Percentiles rank a stretch among this genome's conserved stretches.
These are phyloP conservation scores for Cucumis cinereus DNA, from an alignment of 306 rosid species.

Conservation along the genomic window DNA sequence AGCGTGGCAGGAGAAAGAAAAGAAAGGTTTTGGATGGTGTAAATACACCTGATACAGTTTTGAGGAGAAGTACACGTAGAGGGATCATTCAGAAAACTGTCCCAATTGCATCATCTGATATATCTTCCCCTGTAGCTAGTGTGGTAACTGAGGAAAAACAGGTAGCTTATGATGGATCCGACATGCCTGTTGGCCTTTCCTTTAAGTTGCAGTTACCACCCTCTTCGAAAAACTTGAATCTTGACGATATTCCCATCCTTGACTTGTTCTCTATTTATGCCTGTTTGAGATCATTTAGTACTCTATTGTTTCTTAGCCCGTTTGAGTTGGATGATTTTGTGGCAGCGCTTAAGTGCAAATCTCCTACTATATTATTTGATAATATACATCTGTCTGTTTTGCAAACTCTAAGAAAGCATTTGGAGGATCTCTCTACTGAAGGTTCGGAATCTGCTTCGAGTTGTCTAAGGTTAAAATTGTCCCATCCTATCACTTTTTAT, in stretches of 20 bases:
- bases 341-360: slow-evolving; percentile 44
- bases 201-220: slow-evolving; percentile 59
- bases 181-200: slow-evolving; percentile 29
- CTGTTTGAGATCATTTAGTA: slow-evolving; percentile 80
- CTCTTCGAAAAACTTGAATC: slow-evolving; percentile 60
- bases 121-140: slow-evolving; percentile 38
- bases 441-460: slow-evolving; percentile 71
- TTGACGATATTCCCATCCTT: slow-evolving; percentile 64
- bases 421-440: slow-evolving; percentile 77
- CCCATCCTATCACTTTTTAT: not conserved
- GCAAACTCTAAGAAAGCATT: slow-evolving; percentile 70
- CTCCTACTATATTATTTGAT: slow-evolving; percentile 61
- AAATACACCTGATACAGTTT: slow-evolving; percentile 38
- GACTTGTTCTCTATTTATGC: slow-evolving; percentile 77
- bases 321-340: slow-evolving; percentile 88
- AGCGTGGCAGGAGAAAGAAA: slow-evolving; percentile 50
- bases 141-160: slow-evolving; percentile 49
- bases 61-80: slow-evolving; percentile 94
- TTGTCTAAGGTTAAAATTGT: slow-evolving; percentile 59
- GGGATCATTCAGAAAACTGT: slow-evolving; percentile 39
- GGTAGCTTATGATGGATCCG: slow-evolving; percentile 22
- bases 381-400: slow-evolving; percentile 68
- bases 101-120: slow-evolving; percentile 15
- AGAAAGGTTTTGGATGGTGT: slow-evolving; percentile 31
- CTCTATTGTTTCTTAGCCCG: slow-evolving; percentile 78